Percentiles rank a stretch among this genome's conserved stretches.
Conservation (phyloP, 2,329 filamentous ascomycete genomes). For the Apiospora hydei region DNA sequence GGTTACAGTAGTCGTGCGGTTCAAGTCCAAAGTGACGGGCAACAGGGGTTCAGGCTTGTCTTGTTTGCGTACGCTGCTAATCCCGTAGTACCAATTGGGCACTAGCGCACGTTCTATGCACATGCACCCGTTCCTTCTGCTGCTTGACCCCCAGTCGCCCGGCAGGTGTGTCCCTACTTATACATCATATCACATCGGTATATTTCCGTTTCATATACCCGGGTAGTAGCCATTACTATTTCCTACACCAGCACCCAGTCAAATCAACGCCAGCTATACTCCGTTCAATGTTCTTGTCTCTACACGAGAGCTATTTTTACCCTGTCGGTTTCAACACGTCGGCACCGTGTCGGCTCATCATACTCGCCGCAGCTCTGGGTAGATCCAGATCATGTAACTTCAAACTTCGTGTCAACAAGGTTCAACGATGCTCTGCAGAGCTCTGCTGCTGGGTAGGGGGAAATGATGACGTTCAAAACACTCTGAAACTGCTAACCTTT, state of each 20-base stretch:
- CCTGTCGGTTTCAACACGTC: background rate
- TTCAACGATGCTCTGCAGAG: conserved; percentile 19
- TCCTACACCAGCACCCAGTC: background rate
- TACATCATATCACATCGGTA: background rate
- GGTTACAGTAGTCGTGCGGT: background rate
- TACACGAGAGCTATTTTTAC: background rate
- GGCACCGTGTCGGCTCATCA: background rate
- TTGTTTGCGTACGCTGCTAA: background rate
- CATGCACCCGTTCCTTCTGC: conserved; percentile 8
- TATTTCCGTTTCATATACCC: background rate
- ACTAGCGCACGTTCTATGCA: conserved; percentile 15
- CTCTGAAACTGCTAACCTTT: conserved; percentile 12
- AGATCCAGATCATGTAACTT: background rate
- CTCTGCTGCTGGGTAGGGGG: conserved; percentile 1
- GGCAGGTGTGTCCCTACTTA: conserved; percentile 7
- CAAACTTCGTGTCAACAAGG: background rate
- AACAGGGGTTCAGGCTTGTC: background rate
- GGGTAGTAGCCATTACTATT: background rate
- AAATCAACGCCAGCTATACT: background rate
- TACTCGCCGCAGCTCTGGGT: background rate
- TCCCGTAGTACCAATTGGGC: background rate
- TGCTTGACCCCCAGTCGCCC: background rate
- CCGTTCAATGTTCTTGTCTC: background rate
- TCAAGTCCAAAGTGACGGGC: background rate
- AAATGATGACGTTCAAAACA: conserved; percentile 16